These are phyloP conservation scores for Austroboletus niveus DNA, from an alignment of 1,284 basidiomycete species.

Conservation along the genomic window DNA sequence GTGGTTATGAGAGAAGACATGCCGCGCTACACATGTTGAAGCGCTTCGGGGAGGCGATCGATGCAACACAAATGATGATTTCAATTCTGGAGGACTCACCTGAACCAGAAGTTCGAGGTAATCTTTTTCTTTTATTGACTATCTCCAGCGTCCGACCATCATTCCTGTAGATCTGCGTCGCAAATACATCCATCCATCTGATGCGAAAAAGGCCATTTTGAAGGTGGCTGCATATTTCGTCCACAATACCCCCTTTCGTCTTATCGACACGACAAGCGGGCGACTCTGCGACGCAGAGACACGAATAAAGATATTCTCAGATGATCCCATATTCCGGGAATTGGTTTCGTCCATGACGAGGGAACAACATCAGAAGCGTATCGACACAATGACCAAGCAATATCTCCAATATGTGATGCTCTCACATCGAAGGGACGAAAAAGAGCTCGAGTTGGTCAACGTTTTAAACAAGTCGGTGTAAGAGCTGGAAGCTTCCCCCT, in stretches of 20 bases:
- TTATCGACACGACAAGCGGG: no score
- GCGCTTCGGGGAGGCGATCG: constrained; percentile 17
- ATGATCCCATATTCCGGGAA: constrained; percentile 1
- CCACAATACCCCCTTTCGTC: constrained; percentile 1
- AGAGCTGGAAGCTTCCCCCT: constrained; percentile 6
- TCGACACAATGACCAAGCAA: constrained; percentile 1
- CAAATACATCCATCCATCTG: constrained; percentile 15
- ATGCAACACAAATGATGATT: constrained; percentile 8
- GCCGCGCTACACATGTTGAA: constrained; percentile 13
- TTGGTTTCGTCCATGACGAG: constrained; percentile 20
- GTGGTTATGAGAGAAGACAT: constrained; percentile 20
- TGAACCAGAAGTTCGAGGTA: constrained; percentile 15
- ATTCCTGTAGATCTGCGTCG: constrained; percentile 5
- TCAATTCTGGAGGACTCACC: constrained; percentile 9
- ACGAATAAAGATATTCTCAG: no score
- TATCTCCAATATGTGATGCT: constrained; percentile 26
- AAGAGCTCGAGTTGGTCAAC: constrained; percentile 17
- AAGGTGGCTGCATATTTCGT: not conserved
- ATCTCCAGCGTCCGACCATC: not conserved
- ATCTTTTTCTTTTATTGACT: not conserved
- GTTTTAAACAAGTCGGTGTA: constrained; percentile 16
- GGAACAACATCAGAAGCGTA: constrained; percentile 1
- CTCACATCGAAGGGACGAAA: constrained; percentile 23
- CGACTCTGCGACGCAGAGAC: no score
- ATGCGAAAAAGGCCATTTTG: constrained; percentile 4